Conservation (phyloP, 2,329 filamentous ascomycete genomes). For the Coniochaeta prunicola region DNA sequence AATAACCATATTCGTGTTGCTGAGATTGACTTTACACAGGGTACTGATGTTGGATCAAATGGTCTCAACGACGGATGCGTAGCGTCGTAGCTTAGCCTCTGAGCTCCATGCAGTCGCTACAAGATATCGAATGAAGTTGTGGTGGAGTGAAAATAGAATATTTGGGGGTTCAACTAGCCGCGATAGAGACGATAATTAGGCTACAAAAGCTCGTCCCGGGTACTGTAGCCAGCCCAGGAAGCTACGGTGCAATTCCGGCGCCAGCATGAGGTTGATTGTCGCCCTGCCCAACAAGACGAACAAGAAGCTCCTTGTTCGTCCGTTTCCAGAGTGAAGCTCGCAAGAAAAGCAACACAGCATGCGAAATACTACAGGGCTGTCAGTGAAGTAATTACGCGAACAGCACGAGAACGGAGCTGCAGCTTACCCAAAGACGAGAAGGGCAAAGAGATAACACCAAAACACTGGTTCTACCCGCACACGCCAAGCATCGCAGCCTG, state of each 20-base stretch:
- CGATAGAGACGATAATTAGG: neutral
- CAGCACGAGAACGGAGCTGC: neutral
- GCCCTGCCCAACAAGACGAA: neutral
- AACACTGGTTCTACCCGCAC: neutral
- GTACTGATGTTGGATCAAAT: neutral
- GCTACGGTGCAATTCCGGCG: neutral
- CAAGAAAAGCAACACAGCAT: neutral
- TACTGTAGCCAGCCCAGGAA: neutral
- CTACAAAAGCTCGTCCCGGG: neutral
- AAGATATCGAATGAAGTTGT: neutral
- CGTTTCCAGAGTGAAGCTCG: neutral
- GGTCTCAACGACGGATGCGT: neutral
- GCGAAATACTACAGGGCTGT: neutral
- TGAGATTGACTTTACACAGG: neutral
- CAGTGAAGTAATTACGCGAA: neutral
- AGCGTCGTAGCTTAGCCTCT: neutral
- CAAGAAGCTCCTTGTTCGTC: neutral
- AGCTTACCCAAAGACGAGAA: neutral
- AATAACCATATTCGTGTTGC: slow-evolving; percentile 1
- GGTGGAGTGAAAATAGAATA: neutral
- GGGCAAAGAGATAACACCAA: neutral
- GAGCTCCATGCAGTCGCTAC: neutral
- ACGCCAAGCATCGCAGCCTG: neutral
- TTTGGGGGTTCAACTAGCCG: neutral
- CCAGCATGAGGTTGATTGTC: neutral